Evolutionary conservation across 140 eudicot genomes (phyloP).

Genomic region (Stevia rebaudiana): DNA sequence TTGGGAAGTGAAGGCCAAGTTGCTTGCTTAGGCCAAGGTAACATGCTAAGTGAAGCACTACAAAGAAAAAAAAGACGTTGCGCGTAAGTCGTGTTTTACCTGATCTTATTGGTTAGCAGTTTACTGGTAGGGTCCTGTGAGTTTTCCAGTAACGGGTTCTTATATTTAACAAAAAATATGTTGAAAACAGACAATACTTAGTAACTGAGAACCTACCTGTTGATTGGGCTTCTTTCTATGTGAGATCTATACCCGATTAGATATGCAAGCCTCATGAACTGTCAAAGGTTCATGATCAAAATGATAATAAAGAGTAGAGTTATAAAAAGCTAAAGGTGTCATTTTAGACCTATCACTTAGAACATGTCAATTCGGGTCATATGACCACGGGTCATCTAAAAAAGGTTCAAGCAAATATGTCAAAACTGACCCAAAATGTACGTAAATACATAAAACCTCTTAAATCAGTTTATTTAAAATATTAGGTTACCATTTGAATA

Average conservation of each 20-base stretch:
- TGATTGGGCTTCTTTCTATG: slow-evolving; percentile 90
- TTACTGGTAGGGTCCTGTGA: too few species aligned
- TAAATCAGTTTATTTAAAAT: not conserved
- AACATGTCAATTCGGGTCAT: not conserved
- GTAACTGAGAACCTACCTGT: slow-evolving; percentile 47
- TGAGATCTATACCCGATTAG: slow-evolving; percentile 68
- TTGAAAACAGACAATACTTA: not conserved
- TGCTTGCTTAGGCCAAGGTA: slow-evolving; percentile 95
- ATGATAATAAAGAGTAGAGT: slow-evolving; percentile 7
- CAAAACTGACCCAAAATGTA: not conserved
- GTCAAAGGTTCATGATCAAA: slow-evolving; percentile 30
- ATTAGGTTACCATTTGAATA: not conserved
- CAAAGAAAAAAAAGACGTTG: not conserved
- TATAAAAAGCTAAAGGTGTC: not conserved
- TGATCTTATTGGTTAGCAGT: not conserved
- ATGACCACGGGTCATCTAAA: not conserved
- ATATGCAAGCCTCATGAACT: slow-evolving; percentile 96
- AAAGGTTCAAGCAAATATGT: not conserved
- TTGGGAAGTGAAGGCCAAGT: slow-evolving; percentile 80
- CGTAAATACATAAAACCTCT: not conserved
- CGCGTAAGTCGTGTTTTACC: not conserved
- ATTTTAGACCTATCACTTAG: not conserved
- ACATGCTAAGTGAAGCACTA: slow-evolving; percentile 93
- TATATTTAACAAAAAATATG: not conserved
- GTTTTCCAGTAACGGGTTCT: not conserved